These are phyloP conservation scores for Pseudisothecium myosuroides DNA, from an alignment of 225 moss, liverwort and hornwort species.

Conservation along the genomic window DNA sequence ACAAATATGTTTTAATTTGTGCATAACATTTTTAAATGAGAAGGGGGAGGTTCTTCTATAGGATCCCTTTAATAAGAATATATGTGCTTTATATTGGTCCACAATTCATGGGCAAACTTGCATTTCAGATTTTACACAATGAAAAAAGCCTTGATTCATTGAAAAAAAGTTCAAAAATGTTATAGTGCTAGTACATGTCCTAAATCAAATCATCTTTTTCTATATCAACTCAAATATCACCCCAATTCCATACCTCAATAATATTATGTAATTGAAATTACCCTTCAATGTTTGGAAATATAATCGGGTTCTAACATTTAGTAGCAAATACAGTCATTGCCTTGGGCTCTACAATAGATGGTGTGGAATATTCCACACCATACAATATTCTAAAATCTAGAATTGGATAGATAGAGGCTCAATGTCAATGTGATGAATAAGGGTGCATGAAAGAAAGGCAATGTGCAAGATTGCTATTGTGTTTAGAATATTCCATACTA, in stretches of 20 bases:
- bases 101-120: neutral
- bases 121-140: neutral
- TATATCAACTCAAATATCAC: neutral
- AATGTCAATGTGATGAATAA: too few species aligned
- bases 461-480: too few species aligned
- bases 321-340: too few species aligned
- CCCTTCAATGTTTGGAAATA: rapidly evolving
- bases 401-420: too few species aligned
- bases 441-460: too few species aligned
- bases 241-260: rapidly evolving
- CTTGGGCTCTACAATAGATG: too few species aligned
- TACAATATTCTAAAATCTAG: too few species aligned
- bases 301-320: rapidly evolving
- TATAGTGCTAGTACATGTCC: rapidly evolving
- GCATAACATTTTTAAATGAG: neutral
- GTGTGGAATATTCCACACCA: too few species aligned
- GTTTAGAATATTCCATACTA: too few species aligned
- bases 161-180: neutral
- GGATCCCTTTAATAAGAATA: rapidly evolving
- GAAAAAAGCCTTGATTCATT: neutral
- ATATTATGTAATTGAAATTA: neutral
- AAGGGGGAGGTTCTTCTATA: neutral
- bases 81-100: too few species aligned
- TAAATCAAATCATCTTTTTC: neutral
- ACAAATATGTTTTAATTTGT: neutral